A percentile compares a stretch with the other conserved stretches of the same genome.
Evolutionary conservation across 2,329 filamentous ascomycete genomes (phyloP).

Genomic region (Aspergillus pseudoviridinutans): DNA sequence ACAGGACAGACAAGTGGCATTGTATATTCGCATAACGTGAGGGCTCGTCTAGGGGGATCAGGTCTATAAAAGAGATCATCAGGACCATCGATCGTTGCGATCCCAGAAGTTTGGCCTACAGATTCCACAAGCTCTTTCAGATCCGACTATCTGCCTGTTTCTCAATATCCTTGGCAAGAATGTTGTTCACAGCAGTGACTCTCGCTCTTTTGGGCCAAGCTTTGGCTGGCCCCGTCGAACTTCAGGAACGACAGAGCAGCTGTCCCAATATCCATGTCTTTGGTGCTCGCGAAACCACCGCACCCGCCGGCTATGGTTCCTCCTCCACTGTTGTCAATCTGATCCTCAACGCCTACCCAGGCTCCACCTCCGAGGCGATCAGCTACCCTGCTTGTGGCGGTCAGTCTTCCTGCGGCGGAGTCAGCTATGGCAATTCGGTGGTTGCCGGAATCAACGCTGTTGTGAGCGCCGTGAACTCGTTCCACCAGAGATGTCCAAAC

Average conservation of each 20-base stretch:
- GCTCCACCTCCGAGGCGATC: constrained; percentile 54
- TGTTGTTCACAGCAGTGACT: neutral
- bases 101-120: neutral
- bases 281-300: constrained; percentile 51
- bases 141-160: neutral
- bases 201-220: neutral
- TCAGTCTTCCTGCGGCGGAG: constrained; percentile 54
- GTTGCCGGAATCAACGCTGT: constrained; percentile 56
- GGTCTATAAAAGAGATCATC: neutral
- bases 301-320: constrained; percentile 49
- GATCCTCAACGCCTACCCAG: constrained; percentile 47
- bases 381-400: constrained; percentile 62
- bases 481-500: constrained; percentile 54
- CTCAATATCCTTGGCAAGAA: neutral
- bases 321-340: constrained; percentile 49
- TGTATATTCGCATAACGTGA: neutral
- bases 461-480: constrained; percentile 56
- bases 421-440: constrained; percentile 58
- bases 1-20: neutral
- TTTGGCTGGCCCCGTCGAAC: constrained; percentile 2
- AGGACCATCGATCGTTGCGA: neutral
- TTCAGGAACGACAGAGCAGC: constrained; percentile 16
- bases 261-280: constrained; percentile 50
- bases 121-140: neutral
- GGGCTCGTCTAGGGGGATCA: neutral